phyloP scores from a whole-genome alignment of 495 filamentous ascomycete genomes.

The Bathelium albidoporum region DNA sequence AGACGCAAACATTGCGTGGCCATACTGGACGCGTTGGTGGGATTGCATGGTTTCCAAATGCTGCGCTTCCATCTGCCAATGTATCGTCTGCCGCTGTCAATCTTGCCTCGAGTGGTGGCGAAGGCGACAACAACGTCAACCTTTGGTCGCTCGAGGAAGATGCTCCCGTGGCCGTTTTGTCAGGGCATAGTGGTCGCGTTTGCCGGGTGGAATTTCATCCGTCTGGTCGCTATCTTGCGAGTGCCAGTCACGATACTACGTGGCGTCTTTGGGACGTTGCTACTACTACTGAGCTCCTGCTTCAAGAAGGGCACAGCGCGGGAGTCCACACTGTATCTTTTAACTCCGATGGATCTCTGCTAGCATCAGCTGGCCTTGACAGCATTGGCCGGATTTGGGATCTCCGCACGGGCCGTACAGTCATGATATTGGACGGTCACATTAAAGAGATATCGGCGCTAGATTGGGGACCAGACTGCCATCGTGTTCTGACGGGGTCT shows the following conservation, averaged over 20 bases:
- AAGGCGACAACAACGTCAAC: constrained; percentile 60
- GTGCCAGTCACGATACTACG: constrained; percentile 89
- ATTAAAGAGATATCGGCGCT: constrained; percentile 86
- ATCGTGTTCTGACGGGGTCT: constrained; percentile 79
- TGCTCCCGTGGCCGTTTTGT: constrained; percentile 70
- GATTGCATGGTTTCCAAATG: constrained; percentile 76
- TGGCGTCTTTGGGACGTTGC: constrained; percentile 96
- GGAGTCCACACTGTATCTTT: constrained; percentile 85
- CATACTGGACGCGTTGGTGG: constrained; percentile 84
- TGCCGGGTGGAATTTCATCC: constrained; percentile 92
- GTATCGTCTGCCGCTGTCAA: constrained; percentile 69
- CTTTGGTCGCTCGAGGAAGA: constrained; percentile 83
- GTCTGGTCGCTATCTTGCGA: constrained; percentile 79
- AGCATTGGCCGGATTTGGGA: constrained; percentile 97
- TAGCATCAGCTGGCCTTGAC: constrained; percentile 84
- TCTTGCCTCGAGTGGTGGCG: constrained; percentile 81
- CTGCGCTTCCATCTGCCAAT: constrained; percentile 58
- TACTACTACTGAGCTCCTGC: constrained; percentile 67
- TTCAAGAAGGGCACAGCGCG: constrained; percentile 90
- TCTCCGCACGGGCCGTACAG: constrained; percentile 80
- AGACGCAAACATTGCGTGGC: constrained; percentile 60
- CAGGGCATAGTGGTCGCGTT: constrained; percentile 78
- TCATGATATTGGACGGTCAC: constrained; percentile 92
- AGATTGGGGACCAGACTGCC: constrained; percentile 85
- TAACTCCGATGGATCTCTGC: constrained; percentile 79